Evolutionary conservation across 2,329 filamentous ascomycete genomes (phyloP).

Genomic region (Fragosphaeria purpurea): DNA sequence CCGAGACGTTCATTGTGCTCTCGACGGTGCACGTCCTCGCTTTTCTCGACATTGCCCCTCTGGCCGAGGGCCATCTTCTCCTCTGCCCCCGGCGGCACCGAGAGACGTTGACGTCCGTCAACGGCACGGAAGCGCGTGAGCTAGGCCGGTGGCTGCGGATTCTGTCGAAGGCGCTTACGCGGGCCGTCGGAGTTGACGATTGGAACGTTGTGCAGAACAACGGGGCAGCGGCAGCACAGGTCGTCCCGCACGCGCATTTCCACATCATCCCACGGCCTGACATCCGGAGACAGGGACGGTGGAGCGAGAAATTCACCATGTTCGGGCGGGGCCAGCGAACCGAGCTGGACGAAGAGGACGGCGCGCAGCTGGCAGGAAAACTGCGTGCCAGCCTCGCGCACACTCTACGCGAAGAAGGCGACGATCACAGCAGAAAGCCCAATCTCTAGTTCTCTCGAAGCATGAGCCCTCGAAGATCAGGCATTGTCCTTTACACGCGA

Average conservation of each 20-base stretch:
- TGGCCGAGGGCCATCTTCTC: slow-evolving; percentile 73
- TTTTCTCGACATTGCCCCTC: slow-evolving; percentile 88
- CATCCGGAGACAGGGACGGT: slow-evolving; percentile 41
- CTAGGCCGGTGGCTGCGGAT: slow-evolving; percentile 61
- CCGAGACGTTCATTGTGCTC: slow-evolving; percentile 56
- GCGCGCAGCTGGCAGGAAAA: slow-evolving; percentile 39
- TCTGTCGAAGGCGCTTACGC: slow-evolving; percentile 60
- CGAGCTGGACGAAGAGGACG: slow-evolving; percentile 70
- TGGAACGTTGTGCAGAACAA: slow-evolving; percentile 99
- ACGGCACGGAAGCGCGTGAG: slow-evolving; percentile 51
- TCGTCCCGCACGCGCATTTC: slow-evolving; percentile 89
- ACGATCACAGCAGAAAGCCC: slow-evolving; percentile 1
- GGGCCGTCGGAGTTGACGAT: slow-evolving; percentile 61
- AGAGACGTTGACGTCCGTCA: slow-evolving; percentile 65
- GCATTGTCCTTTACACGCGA: no score
- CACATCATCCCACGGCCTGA: slow-evolving; percentile 84
- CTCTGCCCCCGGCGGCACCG: slow-evolving; percentile 70
- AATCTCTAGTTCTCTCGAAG: not conserved
- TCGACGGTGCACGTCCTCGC: slow-evolving; percentile 69
- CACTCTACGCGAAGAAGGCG: slow-evolving; percentile 17
- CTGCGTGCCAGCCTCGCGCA: slow-evolving; percentile 9
- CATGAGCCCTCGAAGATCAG: no score
- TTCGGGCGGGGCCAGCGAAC: slow-evolving; percentile 65
- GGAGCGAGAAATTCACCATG: slow-evolving; percentile 66
- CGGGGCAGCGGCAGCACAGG: slow-evolving; percentile 77